These are phyloP conservation scores for Skeletonema marinoi DNA, from an alignment of 108 stramenopile genomes.

Conservation along the genomic window DNA sequence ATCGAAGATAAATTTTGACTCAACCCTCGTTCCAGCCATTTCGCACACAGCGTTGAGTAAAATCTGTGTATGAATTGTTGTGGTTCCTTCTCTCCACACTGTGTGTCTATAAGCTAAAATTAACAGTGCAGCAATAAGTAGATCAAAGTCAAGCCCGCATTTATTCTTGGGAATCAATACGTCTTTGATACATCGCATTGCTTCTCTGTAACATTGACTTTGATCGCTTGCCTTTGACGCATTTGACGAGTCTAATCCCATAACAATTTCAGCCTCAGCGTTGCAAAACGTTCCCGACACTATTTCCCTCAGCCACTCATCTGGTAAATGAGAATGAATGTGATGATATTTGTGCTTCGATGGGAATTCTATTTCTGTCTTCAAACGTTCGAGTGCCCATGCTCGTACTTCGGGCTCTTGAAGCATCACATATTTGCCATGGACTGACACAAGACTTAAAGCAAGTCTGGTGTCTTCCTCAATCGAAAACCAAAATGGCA, in stretches of 20 bases:
- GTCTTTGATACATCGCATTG: constrained; percentile 23
- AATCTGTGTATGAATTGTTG: constrained; percentile 55
- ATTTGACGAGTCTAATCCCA: constrained; percentile 16
- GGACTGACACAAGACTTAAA: constrained; percentile 55
- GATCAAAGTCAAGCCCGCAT: constrained; percentile 76
- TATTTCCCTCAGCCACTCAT: constrained; percentile 64
- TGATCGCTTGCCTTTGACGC: constrained; percentile 6
- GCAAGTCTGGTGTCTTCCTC: constrained; percentile 60
- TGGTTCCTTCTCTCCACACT: constrained; percentile 54
- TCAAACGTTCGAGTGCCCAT: constrained; percentile 62
- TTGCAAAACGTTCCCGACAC: constrained; percentile 57
- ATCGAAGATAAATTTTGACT: constrained; percentile 63
- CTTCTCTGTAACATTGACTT: constrained; percentile 38
- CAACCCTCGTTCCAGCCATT: constrained; percentile 64
- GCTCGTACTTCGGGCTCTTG: constrained; percentile 65
- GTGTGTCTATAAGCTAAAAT: constrained; percentile 44
- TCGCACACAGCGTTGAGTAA: constrained; percentile 76
- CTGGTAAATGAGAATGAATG: constrained; percentile 30
- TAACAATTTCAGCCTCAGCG: constrained; percentile 64
- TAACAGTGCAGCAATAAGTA: constrained; percentile 72
- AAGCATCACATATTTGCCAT: constrained; percentile 62
- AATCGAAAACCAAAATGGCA: constrained; percentile 71
- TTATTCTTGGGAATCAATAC: constrained; percentile 27
- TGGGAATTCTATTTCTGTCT: constrained; percentile 24
- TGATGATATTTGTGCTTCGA: constrained; percentile 1